Percentiles rank a stretch among this genome's conserved stretches.
These are phyloP conservation scores for Hordeum marinum DNA, from an alignment of 176 grass and related monocot species.

Conservation along the genomic window DNA sequence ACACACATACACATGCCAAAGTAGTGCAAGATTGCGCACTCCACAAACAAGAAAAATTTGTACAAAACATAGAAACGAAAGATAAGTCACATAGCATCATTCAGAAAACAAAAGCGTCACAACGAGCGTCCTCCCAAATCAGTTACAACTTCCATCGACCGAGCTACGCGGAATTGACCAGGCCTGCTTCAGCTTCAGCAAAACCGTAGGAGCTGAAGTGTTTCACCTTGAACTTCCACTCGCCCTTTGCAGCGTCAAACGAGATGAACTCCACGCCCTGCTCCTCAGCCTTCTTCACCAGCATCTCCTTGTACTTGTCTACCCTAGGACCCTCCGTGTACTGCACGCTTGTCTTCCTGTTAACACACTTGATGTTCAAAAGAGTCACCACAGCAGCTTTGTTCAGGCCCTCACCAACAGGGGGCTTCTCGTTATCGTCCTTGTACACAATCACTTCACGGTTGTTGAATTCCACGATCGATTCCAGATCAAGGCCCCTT, in stretches of 20 bases:
- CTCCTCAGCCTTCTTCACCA: constrained; percentile 57
- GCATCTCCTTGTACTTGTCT: constrained; percentile 72
- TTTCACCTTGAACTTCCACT: constrained; percentile 94
- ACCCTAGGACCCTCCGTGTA: constrained; percentile 46
- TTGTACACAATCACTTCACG: constrained; percentile 93
- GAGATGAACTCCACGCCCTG: constrained; percentile 81
- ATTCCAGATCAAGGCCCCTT: constrained; percentile 66
- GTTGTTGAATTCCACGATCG: constrained; percentile 69
- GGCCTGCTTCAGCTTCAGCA: background rate
- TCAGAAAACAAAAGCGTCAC: background rate
- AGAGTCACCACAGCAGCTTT: constrained; percentile 80
- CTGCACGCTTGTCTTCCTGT: constrained; percentile 68
- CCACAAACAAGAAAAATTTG: background rate
- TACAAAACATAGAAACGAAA: background rate
- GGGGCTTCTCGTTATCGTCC: constrained; percentile 71
- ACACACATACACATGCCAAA: background rate
- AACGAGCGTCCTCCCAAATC: background rate
- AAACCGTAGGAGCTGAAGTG: constrained; percentile 60
- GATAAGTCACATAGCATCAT: background rate
- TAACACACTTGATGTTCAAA: constrained; percentile 72
- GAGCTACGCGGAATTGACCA: background rate
- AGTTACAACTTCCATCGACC: background rate
- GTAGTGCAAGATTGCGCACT: background rate
- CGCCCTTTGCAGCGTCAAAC: constrained; percentile 52
- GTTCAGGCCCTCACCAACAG: constrained; percentile 74